Base-by-base conservation (phyloP, 2,329 filamentous ascomycete species). In the Zasmidium angulare region DNA sequence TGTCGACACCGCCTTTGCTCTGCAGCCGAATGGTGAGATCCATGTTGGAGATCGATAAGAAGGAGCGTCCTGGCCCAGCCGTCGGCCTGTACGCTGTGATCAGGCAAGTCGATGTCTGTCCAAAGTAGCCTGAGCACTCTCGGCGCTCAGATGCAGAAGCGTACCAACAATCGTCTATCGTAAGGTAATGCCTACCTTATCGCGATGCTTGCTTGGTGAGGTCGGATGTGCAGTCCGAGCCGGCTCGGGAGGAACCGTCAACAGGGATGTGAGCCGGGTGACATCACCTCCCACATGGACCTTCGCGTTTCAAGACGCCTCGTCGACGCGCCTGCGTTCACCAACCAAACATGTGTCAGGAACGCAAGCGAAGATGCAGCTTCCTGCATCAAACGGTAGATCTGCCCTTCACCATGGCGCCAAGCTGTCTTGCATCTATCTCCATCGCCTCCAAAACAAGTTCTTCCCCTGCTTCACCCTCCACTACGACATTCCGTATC, bases 1-100 rank as follows among this genome's bases (percentile, higher is more conserved):
- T 87, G 57, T 69, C 58, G 2, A 64, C 55, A 20, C 58, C 59
- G 14, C 48, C 47, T 10, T 24, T 55, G 46, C 20, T 24, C 17
- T 53, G 10, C 14, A 61, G 24, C 14, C 36, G 51, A 40, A 65
- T 60, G 49, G 23, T 54, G 36, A 66, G 23, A 17, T 50, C 20
- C 14, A 53, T 53, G 49, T 52, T 55, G 48, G 21, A 17, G 26
- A 24, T 50, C 24, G 21, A 21, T n/a, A n/a, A n/a, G 26, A 4
- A 29, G 26, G 26, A 29, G 26, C 26, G 4, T 29, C 6, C n/a
- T n/a, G n/a, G n/a, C n/a, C n/a, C n/a, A n/a, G n/a, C n/a, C n/a
- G n/a, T n/a, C n/a, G n/a, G n/a, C n/a, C n/a, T n/a, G n/a, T n/a
- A n/a, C n/a, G n/a, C n/a, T n/a, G n/a, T n/a, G n/a, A n/a, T n/a